A percentile compares a stretch with the other conserved stretches of the same genome.
Conservation (phyloP, 257 asterid species). For the Plantago elongata region DNA sequence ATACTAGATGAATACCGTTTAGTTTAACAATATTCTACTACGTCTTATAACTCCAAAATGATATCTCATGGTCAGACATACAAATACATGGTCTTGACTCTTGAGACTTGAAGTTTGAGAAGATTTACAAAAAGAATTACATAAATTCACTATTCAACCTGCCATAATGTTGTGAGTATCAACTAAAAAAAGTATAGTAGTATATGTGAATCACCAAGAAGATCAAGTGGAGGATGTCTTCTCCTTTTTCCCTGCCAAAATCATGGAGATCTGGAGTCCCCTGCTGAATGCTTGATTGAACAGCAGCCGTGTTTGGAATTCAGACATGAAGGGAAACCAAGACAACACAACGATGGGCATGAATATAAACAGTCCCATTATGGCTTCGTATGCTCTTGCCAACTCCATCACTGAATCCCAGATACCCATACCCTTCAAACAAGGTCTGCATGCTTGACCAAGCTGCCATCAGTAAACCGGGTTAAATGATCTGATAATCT, state of each 20-base stretch:
- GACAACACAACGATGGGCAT: slow-evolving; percentile 72
- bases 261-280: slow-evolving; percentile 96
- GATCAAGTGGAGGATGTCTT: slow-evolving; percentile 30
- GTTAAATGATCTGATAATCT: not conserved
- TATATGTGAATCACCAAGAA: not conserved
- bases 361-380: slow-evolving; percentile 86
- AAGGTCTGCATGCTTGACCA: slow-evolving; percentile 73
- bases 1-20: too few relatives aligned
- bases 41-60: too few relatives aligned
- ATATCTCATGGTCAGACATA: too few relatives aligned
- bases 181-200: too few relatives aligned
- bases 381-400: slow-evolving; percentile 72
- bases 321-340: slow-evolving; percentile 94
- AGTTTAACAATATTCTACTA: too few relatives aligned
- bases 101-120: too few relatives aligned
- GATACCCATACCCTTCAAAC: slow-evolving; percentile 53
- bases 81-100: too few relatives aligned
- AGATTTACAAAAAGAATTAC: too few relatives aligned
- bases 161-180: too few relatives aligned
- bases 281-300: slow-evolving; percentile 97
- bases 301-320: slow-evolving; percentile 85
- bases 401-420: slow-evolving; percentile 95
- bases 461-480: slow-evolving; percentile 38
- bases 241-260: slow-evolving; percentile 79
- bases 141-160: too few relatives aligned